These are phyloP conservation scores for Pichia cephalocereana DNA, from an alignment of 805 yeast species.

Conservation along the genomic window DNA sequence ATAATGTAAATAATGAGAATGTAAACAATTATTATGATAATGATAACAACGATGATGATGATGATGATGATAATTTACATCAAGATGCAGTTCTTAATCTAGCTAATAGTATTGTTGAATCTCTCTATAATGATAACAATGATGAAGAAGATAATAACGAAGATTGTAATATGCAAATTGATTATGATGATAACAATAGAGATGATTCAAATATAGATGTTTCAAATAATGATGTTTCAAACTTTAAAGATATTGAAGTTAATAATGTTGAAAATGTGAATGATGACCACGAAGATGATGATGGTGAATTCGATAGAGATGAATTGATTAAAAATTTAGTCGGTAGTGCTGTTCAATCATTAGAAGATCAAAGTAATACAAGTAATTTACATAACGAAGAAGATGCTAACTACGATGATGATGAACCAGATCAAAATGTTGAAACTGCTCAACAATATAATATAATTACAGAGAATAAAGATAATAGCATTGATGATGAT, in stretches of 20 bases:
- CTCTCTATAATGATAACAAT: conserved; percentile 2
- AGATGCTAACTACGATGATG: not conserved
- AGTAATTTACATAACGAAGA: not conserved
- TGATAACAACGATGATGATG: not conserved
- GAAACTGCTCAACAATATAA: no score
- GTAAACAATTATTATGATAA: not conserved
- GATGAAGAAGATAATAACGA: not conserved
- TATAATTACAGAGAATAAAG: not conserved
- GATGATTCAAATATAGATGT: not conserved
- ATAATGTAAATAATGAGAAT: not conserved
- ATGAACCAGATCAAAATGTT: not conserved
- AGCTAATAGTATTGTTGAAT: conserved; percentile 5
- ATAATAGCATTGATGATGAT: no score
- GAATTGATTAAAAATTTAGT: conserved; percentile 5
- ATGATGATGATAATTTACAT: not conserved
- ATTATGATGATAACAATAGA: not conserved
- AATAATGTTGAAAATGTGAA: no score
- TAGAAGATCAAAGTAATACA: not conserved
- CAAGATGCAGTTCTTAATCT: not conserved
- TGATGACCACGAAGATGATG: not conserved
- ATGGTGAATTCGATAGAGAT: conserved; percentile 4
- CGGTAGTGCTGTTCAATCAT: conserved; percentile 1
- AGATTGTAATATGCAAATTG: not conserved
- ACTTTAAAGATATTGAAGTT: no score
- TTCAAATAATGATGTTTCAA: not conserved